Base-by-base conservation (phyloP, 257 asterid species). In the Gentiana straminea region DNA sequence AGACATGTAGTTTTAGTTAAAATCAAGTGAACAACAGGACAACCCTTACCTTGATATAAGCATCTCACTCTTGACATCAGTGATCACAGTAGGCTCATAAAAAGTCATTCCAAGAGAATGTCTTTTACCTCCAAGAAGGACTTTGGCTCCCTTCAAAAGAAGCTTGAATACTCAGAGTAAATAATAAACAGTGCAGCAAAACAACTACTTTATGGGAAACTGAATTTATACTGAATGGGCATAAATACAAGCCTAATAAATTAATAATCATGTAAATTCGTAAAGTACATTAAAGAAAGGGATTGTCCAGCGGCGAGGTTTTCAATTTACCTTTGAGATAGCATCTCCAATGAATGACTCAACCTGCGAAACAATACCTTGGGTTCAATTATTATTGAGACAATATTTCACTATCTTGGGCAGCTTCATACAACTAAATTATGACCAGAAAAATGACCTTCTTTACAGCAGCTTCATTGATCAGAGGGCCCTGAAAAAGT, bases 71-170 rank as follows among this genome's bases (percentile, higher is more conserved):
- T 81, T 81, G 63, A 92, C 93, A 65, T 80, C 97, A 64, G 85
- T 50, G 4, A 92, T 68, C 68, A 92, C 94, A 0, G 98, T 92
- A 59, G 98, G 97, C 78, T 92, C 94, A 64, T 79, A 92, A 74
- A 85, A 92, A 47, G 85, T 81, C 95, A 66, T 73, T 67, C 98
- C 98, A 54, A 88, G 95, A 70, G 80, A 66, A 73, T 91, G 98
- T 53, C 81, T 83, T 76, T 88, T 88, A 55, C 98, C 98, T 3
- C 98, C 97, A 63, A 60, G 55, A 24, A 86, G 75, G 60, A 92
- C 79, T 73, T 80, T 92, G 73, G 97, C 98, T 64, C 98, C 98
- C 95, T 89, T 65, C 54, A 68, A 68, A 60, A 78, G 6, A 67
- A 73, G 67, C 13, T 34, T 35, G 43, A 51, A 13, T 44, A 53